Evolutionary conservation across 2,329 filamentous ascomycete species (phyloP).

Genomic region (Venturia oleaginea): DNA sequence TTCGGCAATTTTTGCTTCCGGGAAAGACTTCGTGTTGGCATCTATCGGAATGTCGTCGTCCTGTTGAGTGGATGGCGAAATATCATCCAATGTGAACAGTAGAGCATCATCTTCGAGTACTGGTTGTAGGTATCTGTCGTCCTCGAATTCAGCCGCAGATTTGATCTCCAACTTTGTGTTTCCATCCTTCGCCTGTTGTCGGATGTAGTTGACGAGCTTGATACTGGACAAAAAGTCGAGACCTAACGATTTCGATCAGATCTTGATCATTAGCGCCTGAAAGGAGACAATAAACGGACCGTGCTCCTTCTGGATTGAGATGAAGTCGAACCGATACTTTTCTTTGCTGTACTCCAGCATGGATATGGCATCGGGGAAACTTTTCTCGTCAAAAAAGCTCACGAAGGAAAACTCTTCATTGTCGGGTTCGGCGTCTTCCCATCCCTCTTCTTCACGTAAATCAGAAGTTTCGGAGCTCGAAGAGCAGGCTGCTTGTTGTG

Average conservation of each 20-base stretch:
- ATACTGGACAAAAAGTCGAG: constrained; percentile 37
- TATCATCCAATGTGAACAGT: constrained; percentile 77
- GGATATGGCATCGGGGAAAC: constrained; percentile 23
- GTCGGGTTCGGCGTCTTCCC: constrained; percentile 35
- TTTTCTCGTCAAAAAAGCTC: constrained; percentile 32
- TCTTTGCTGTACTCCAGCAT: constrained; percentile 31
- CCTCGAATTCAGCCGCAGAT: constrained; percentile 53
- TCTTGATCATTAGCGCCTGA: background rate
- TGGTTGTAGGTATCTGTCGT: constrained; percentile 75
- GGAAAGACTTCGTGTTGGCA: background rate
- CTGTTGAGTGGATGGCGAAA: constrained; percentile 29
- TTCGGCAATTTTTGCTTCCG: constrained; percentile 8
- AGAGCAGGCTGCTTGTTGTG: background rate
- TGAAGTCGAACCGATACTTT: constrained; percentile 33
- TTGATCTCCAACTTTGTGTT: constrained; percentile 46
- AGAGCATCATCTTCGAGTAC: constrained; percentile 83
- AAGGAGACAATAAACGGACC: constrained; percentile 21
- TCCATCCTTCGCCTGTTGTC: constrained; percentile 31
- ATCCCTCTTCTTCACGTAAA: constrained; percentile 23
- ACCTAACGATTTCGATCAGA: constrained; percentile 20
- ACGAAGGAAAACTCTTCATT: constrained; percentile 29
- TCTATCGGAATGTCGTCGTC: background rate
- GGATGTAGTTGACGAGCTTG: constrained; percentile 42
- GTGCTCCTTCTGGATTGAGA: constrained; percentile 24
- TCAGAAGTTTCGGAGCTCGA: constrained; percentile 5